Conservation (phyloP, 768 basidiomycete genomes). For the Calvatia gigantea region DNA sequence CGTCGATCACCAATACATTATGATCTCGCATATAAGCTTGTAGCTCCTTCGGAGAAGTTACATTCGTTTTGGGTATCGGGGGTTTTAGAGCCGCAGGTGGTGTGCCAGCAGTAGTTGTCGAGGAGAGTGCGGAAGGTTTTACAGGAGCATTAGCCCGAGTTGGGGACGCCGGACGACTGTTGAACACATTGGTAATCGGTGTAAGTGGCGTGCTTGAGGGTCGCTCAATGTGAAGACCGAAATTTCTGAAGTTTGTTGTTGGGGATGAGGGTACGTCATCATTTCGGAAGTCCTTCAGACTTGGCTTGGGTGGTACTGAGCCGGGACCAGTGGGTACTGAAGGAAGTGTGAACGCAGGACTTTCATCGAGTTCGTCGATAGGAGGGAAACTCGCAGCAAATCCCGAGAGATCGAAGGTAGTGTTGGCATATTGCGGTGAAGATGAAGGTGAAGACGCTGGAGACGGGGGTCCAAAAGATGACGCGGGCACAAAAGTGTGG, state of each 20-base stretch:
- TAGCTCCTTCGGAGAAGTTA: slow-evolving; percentile 57
- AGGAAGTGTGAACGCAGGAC: slow-evolving; percentile 43
- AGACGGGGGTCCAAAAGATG: slow-evolving; percentile 73
- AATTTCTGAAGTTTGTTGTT: slow-evolving; percentile 31
- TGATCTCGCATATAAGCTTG: slow-evolving; percentile 51
- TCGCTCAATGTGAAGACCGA: slow-evolving; percentile 43
- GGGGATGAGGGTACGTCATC: slow-evolving; percentile 27
- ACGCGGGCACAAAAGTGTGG: slow-evolving; percentile 68
- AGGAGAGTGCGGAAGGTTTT: slow-evolving; percentile 31
- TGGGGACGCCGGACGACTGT: slow-evolving; percentile 65
- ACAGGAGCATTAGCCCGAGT: slow-evolving; percentile 22
- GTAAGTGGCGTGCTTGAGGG: slow-evolving; percentile 73
- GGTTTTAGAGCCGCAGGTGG: slow-evolving; percentile 31
- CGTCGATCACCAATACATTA: slow-evolving; percentile 76
- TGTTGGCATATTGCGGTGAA: slow-evolving; percentile 52
- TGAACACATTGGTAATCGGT: slow-evolving; percentile 49
- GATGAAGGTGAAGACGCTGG: slow-evolving; percentile 62
- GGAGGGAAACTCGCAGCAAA: slow-evolving; percentile 71
- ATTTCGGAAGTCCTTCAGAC: slow-evolving; percentile 19
- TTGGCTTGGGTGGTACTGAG: slow-evolving; percentile 22
- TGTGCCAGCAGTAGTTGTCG: slow-evolving; percentile 18
- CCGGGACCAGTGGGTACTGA: slow-evolving; percentile 42
- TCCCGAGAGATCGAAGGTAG: slow-evolving; percentile 40
- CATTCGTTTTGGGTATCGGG: slow-evolving; percentile 54
- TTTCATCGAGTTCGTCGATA: slow-evolving; percentile 71